These are phyloP conservation scores for Pachyrhizus erosus DNA, from an alignment of 306 rosid species.

Conservation along the genomic window DNA sequence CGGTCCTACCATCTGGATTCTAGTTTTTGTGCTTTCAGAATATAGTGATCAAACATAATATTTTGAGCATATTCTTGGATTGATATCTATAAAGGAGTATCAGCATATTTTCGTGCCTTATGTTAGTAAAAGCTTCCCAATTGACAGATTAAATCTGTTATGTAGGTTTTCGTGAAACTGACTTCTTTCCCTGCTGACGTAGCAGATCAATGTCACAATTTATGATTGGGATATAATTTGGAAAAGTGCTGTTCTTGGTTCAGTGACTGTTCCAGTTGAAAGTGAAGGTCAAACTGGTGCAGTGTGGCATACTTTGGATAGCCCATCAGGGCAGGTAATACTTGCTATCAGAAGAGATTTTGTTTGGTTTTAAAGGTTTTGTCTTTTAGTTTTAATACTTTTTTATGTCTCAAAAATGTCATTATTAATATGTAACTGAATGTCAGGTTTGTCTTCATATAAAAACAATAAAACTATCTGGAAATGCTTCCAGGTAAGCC, in stretches of 20 bases:
- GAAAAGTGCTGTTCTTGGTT: constrained; percentile 98
- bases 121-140: constrained; percentile 38
- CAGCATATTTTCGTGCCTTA: constrained; percentile 3
- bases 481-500: constrained; percentile 73
- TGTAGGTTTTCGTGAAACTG: constrained; percentile 62
- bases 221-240: constrained; percentile 99
- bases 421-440: constrained; percentile 42
- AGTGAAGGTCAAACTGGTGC: constrained; percentile 93
- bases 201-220: constrained; percentile 90
- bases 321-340: constrained; percentile 93
- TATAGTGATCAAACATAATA: constrained; percentile 13
- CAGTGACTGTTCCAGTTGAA: constrained; percentile 89
- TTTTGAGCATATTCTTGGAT: constrained; percentile 22
- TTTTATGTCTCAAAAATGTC: constrained; percentile 38
- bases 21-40: constrained; percentile 4
- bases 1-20: constrained; percentile 35
- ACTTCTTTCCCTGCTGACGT: constrained; percentile 57
- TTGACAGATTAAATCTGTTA: constrained; percentile 45
- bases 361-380: constrained; percentile 35
- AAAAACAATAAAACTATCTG: constrained; percentile 67
- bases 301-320: constrained; percentile 84
- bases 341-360: constrained; percentile 22
- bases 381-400: constrained; percentile 20
- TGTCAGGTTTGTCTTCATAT: constrained; percentile 94
- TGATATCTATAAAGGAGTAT: constrained; percentile 17